Base-by-base conservation (phyloP, 2,329 filamentous ascomycete genomes). In the Colletotrichum liaoningense region DNA sequence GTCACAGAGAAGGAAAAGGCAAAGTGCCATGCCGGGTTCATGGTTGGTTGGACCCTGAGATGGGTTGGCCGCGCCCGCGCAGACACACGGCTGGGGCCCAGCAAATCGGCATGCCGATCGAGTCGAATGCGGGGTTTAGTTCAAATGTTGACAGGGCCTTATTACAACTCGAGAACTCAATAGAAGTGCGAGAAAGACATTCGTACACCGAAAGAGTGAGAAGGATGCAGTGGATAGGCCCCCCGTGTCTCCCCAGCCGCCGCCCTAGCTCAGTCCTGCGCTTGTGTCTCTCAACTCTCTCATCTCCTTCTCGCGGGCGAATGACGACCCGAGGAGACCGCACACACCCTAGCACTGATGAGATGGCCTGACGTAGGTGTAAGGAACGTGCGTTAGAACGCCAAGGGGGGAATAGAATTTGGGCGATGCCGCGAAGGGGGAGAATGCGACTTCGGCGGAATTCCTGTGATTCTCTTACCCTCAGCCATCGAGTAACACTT, bases 401-500 rank as follows among this genome's bases (percentile, higher is more conserved):
- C 63, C 38, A 62, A 35, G 58, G 19, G 19, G 49, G 24, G 35
- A 22, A 69, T 12, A 54, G 14, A 38, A 19, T 24, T 19, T 57
- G 19, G 63, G 63, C 24, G 54, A 14, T 26, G 12, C 16, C 5
- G 16, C 6, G 38, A 42, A 42, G 26, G 42, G 46, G 49, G 14
- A 38, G 46, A 24, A 11, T 30, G 65, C 28, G 64, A 69, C 49
- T 68, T 62, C 14, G 56, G 65, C 26, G 14, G 30, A 54, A 58
- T 28, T 55, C 19, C 19, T 55, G 30, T 35, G 55, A 60, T 69
- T 70, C 56, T 69, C 54, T 75, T 75, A 75, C 74, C 35, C 72
- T 73, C 24, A 67, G 42, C 49, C 68, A 73, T 75, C 68, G 69
- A 71, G 74, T 75, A 75, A 74, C 63, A 62, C 63, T 11, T 38